Percentiles rank a stretch among this genome's conserved stretches.
Conservation (phyloP, 2,329 filamentous ascomycete species). For the Exophiala sp. region DNA sequence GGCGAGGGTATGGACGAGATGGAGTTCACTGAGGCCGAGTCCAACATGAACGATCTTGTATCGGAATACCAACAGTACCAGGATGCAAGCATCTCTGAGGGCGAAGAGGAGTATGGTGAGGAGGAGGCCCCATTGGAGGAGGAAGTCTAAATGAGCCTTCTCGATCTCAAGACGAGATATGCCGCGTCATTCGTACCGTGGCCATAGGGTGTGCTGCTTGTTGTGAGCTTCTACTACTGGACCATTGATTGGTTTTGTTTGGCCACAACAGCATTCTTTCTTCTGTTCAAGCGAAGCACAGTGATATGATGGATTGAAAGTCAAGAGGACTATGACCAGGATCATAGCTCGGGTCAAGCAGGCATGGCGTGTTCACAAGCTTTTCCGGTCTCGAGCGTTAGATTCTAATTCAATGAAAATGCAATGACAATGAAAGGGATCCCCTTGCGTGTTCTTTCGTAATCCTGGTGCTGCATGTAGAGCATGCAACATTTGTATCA, state of each 20-base stretch:
- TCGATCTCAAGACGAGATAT: not conserved
- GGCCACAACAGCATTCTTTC: slow-evolving; percentile 6
- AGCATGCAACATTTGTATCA: not conserved
- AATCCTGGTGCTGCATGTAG: not conserved
- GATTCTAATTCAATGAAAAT: slow-evolving; percentile 1
- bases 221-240: slow-evolving; percentile 6
- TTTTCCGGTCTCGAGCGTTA: slow-evolving; percentile 89
- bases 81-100: slow-evolving; percentile 95
- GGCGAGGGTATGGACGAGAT: slow-evolving; percentile 99
- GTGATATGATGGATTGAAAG: not conserved
- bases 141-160: slow-evolving; percentile 20
- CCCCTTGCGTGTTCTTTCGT: not conserved
- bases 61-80: slow-evolving; percentile 99
- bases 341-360: not conserved
- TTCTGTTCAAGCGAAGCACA: slow-evolving; percentile 8
- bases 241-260: slow-evolving; percentile 23
- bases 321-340: slow-evolving; percentile 1
- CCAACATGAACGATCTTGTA: slow-evolving; percentile 99
- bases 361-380: slow-evolving; percentile 93
- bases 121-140: slow-evolving; percentile 25
- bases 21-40: slow-evolving; percentile 99
- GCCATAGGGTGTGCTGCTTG: slow-evolving; percentile 5
- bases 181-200: slow-evolving; percentile 1
- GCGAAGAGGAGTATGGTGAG: slow-evolving; percentile 77
- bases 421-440: not conserved